A percentile compares a stretch with the other conserved stretches of the same genome.
Evolutionary conservation across 2,329 filamentous ascomycete species (phyloP).

Genomic region (Colletotrichum echinochloae): DNA sequence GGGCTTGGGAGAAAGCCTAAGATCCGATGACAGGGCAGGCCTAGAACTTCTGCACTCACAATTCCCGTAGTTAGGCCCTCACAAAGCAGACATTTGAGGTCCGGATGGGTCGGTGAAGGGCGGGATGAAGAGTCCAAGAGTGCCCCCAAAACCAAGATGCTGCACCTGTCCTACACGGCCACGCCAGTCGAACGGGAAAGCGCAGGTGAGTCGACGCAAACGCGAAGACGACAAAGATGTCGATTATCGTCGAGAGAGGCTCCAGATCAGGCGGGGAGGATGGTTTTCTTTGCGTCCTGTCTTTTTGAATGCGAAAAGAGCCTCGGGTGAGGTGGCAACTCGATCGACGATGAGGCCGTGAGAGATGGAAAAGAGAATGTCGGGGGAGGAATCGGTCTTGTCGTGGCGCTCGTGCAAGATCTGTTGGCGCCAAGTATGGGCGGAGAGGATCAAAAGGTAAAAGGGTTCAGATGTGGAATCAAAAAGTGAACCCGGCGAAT

Average conservation of each 20-base stretch:
- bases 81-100: slow-evolving; percentile 37
- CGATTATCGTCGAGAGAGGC: slow-evolving; percentile 1
- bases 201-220: slow-evolving; percentile 27
- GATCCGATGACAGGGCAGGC: neutral
- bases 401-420: slow-evolving; percentile 33
- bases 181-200: slow-evolving; percentile 22
- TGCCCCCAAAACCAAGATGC: slow-evolving; percentile 18
- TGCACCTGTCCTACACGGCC: slow-evolving; percentile 27
- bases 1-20: slow-evolving; percentile 13
- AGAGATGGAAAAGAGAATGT: neutral
- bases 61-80: slow-evolving; percentile 22
- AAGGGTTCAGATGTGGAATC: slow-evolving; percentile 32
- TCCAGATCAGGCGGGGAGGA: neutral
- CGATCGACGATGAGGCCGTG: slow-evolving; percentile 16
- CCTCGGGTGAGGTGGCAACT: neutral
- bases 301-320: slow-evolving; percentile 1
- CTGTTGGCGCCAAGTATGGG: slow-evolving; percentile 34
- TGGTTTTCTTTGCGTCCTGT: neutral
- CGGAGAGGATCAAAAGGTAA: neutral
- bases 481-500: slow-evolving; percentile 24
- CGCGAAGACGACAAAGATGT: slow-evolving; percentile 24
- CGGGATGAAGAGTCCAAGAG: slow-evolving; percentile 29
- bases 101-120: slow-evolving; percentile 27
- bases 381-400: slow-evolving; percentile 4
- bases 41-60: slow-evolving; percentile 22